Percentiles rank a stretch among this genome's conserved stretches.
phyloP scores from a whole-genome alignment of 768 basidiomycete genomes.

The Mycena maculata region DNA sequence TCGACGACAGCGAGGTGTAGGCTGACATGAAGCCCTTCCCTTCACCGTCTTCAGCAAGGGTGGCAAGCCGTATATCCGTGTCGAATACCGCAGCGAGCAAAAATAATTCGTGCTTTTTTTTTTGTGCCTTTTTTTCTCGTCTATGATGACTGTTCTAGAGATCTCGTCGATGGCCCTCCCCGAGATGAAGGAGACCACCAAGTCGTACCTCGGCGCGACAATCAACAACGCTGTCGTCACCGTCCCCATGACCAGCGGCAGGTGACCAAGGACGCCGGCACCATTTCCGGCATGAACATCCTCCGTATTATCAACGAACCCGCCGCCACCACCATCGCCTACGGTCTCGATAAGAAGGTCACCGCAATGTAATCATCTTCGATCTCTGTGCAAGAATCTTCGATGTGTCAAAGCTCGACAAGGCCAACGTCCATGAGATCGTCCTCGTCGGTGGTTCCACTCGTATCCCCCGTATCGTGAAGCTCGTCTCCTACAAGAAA shows the following conservation, averaged over 20 bases:
- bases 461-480: slow-evolving; percentile 97
- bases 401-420: slow-evolving; percentile 99
- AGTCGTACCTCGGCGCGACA: slow-evolving; percentile 90
- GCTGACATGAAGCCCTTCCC: slow-evolving; percentile 89
- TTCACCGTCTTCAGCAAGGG: slow-evolving; percentile 90
- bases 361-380: slow-evolving; percentile 95
- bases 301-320: slow-evolving; percentile 99
- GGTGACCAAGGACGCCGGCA: slow-evolving; percentile 97
- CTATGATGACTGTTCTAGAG: slow-evolving; percentile 58
- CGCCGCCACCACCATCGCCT: slow-evolving; percentile 97
- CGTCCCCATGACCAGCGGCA: slow-evolving; percentile 96
- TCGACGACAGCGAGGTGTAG: slow-evolving; percentile 87
- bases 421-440: slow-evolving; percentile 94
- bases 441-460: slow-evolving; percentile 98
- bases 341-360: slow-evolving; percentile 97
- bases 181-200: slow-evolving; percentile 99
- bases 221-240: slow-evolving; percentile 95
- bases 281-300: slow-evolving; percentile 93
- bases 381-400: slow-evolving; percentile 99
- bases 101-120: slow-evolving; percentile 83
- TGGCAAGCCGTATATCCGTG: slow-evolving; percentile 89
- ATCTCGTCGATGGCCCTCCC: slow-evolving; percentile 96
- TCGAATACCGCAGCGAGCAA: slow-evolving; percentile 92
- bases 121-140: not conserved
- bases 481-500: slow-evolving; percentile 98